Evolutionary conservation across 2,329 filamentous ascomycete genomes (phyloP).

Genomic region (Byssothecium circinans): DNA sequence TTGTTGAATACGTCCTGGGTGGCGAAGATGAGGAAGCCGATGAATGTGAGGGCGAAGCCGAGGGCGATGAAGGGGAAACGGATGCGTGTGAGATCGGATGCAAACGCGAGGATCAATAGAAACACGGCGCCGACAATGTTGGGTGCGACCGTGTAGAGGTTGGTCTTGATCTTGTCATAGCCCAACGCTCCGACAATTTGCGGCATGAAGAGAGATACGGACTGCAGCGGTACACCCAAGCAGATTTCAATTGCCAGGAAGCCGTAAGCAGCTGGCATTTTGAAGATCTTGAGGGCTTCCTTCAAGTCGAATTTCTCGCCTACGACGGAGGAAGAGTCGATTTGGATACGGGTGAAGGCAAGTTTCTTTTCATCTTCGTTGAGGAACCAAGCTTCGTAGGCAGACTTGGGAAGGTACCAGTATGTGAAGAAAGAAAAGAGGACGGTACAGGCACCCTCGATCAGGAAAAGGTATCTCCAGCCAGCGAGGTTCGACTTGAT

Average conservation of each 20-base stretch:
- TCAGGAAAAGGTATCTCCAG: constrained; percentile 69
- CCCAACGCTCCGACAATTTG: constrained; percentile 59
- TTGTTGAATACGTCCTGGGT: constrained; percentile 64
- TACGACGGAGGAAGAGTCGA: constrained; percentile 70
- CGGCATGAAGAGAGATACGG: constrained; percentile 60
- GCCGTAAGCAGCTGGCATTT: constrained; percentile 56
- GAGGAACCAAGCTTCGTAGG: constrained; percentile 66
- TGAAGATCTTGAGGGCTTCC: constrained; percentile 57
- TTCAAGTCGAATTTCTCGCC: constrained; percentile 58
- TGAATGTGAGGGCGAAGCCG: constrained; percentile 73
- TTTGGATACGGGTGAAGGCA: constrained; percentile 72
- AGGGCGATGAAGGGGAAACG: constrained; percentile 74
- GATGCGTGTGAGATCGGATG: constrained; percentile 66
- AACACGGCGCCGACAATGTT: constrained; percentile 74
- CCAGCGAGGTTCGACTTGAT: constrained; percentile 55
- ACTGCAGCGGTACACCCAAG: constrained; percentile 61
- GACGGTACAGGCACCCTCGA: constrained; percentile 62
- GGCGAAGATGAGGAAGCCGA: constrained; percentile 78
- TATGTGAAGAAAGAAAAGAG: constrained; percentile 64
- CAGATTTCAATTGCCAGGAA: constrained; percentile 62
- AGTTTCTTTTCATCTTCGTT: constrained; percentile 66
- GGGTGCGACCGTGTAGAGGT: constrained; percentile 79
- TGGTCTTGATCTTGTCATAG: constrained; percentile 65
- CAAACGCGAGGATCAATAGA: constrained; percentile 71
- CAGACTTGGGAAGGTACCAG: constrained; percentile 68